Conservation (phyloP, 345 rosid species). For the Eucalyptus globulus region DNA sequence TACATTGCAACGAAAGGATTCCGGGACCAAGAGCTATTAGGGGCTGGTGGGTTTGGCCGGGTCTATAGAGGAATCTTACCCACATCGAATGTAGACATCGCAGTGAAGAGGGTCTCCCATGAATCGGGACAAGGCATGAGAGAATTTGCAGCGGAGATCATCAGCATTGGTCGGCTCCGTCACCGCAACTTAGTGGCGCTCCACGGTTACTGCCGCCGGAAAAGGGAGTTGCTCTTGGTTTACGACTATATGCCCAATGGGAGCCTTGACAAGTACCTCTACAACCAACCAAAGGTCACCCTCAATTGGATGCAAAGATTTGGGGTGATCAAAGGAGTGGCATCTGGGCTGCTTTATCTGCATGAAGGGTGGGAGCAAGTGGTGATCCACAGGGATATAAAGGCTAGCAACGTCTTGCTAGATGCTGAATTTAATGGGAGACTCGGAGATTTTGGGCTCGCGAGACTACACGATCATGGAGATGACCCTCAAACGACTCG, state of each 20-base stretch:
- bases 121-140: constrained; percentile 57
- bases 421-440: constrained; percentile 20
- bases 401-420: constrained; percentile 25
- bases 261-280: constrained; percentile 12
- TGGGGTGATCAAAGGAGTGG: background rate
- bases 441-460: constrained; percentile 44
- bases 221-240: constrained; percentile 38
- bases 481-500: constrained; percentile 20
- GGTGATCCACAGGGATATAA: background rate
- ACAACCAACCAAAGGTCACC: constrained; percentile 1
- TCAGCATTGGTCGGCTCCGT: constrained; percentile 31
- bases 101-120: constrained; percentile 64
- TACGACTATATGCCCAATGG: constrained; percentile 33
- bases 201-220: constrained; percentile 45
- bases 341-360: background rate
- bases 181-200: constrained; percentile 46
- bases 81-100: constrained; percentile 27
- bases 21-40: constrained; percentile 46
- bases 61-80: constrained; percentile 56
- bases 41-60: constrained; percentile 56
- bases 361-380: background rate
- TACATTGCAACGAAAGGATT: constrained; percentile 67
- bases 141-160: constrained; percentile 40
- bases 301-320: constrained; percentile 1
- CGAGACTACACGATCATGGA: constrained; percentile 25